Conservation (phyloP, 2,329 filamentous ascomycete genomes). For the Fusarium odoratissimum region DNA sequence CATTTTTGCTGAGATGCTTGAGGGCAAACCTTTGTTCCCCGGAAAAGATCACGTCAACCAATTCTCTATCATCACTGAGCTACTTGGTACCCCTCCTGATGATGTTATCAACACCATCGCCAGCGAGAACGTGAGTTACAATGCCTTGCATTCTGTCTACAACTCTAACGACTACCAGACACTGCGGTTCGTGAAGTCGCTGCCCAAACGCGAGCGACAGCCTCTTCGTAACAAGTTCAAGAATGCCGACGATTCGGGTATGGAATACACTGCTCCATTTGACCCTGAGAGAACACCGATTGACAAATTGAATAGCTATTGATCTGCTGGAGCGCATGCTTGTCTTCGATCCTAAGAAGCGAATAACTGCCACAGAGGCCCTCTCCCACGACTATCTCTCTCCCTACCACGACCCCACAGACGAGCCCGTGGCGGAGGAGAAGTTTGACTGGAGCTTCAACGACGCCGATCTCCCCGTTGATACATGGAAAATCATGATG, state of each 20-base stretch:
- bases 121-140: conserved; percentile 88
- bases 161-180: conserved; percentile 68
- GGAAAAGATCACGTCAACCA: conserved; percentile 99
- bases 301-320: conserved; percentile 69
- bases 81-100: conserved; percentile 94
- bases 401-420: conserved; percentile 96
- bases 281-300: background rate
- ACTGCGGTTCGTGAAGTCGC: conserved; percentile 94
- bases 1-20: conserved; percentile 99
- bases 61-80: conserved; percentile 98
- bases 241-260: conserved; percentile 89
- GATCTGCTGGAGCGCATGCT: conserved; percentile 97
- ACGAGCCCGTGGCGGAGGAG: conserved; percentile 94
- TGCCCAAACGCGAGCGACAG: conserved; percentile 93
- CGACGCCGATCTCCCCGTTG: conserved; percentile 94
- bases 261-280: conserved; percentile 42
- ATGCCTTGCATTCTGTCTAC: background rate
- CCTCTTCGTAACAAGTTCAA: conserved; percentile 91
- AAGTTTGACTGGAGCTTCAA: conserved; percentile 99
- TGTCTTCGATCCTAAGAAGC: conserved; percentile 97
- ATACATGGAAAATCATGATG: conserved; percentile 99
- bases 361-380: conserved; percentile 87
- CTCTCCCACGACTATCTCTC: conserved; percentile 93
- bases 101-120: conserved; percentile 99
- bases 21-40: conserved; percentile 97